Evolutionary conservation across 1,284 basidiomycete species (phyloP).

Genomic region (Puccinia polysora): DNA sequence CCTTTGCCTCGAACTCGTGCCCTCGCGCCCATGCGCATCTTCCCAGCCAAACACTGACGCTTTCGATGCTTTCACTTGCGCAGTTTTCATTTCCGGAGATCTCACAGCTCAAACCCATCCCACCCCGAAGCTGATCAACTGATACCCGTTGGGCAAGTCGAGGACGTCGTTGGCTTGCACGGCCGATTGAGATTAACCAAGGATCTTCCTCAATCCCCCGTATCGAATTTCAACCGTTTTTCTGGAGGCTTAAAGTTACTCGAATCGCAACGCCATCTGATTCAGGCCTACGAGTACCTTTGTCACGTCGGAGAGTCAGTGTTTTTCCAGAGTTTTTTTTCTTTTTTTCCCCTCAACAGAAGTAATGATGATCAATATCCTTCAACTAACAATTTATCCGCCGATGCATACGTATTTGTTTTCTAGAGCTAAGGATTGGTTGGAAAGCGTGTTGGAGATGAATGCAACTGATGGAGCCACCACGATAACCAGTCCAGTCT

Average conservation of each 20-base stretch:
- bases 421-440: constrained; percentile 44
- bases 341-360: constrained; percentile 47
- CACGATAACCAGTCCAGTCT: constrained; percentile 17
- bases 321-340: constrained; percentile 60
- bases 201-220: constrained; percentile 48
- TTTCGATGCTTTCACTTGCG: too few relatives aligned
- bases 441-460: constrained; percentile 46
- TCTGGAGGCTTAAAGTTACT: constrained; percentile 53
- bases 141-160: constrained; percentile 48
- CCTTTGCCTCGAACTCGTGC: background rate
- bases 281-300: constrained; percentile 88
- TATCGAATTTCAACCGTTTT: constrained; percentile 43
- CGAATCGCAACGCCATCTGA: constrained; percentile 58
- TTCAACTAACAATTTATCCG: background rate
- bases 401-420: constrained; percentile 13
- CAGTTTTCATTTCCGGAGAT: constrained; percentile 22
- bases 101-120: constrained; percentile 36
- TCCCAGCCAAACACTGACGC: too few relatives aligned
- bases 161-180: constrained; percentile 51
- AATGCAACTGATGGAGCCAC: background rate
- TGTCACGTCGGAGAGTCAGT: constrained; percentile 80
- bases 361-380: too few relatives aligned
- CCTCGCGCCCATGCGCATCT: background rate
- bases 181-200: constrained; percentile 51
- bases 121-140: constrained; percentile 43